Base-by-base conservation (phyloP, 805 yeast species). In the Hermanozyma aechmeae region DNA sequence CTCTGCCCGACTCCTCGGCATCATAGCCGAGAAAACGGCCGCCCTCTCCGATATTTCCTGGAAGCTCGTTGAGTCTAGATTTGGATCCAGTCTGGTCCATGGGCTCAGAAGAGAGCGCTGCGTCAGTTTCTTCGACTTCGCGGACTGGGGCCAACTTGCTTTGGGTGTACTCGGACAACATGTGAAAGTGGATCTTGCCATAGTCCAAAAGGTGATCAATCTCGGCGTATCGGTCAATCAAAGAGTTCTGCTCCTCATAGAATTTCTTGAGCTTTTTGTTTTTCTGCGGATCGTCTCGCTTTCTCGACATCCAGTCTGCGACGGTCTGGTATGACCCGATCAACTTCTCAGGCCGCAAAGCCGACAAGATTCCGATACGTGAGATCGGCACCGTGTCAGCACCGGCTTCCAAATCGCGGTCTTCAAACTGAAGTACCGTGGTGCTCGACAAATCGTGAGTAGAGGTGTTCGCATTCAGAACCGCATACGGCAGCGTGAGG, bases 171-270 rank as follows among this genome's bases (percentile, higher is more conserved):
- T 69, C 73, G 26, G 70, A 61, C 29, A 82, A 62, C 76, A 81
- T 76, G 25, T 68, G 60, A 34, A 67, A 64, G 39, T 76, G 81
- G 33, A 81, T 65, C 26, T 52, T 49, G 1, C 86, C 86, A 4
- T 83, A 71, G 44, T 79, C 92, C 26, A 81, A 58, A 29, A 80
- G 56, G 28, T 61, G 57, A 46, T 81, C 93, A 15, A 81, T 72
- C 33, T 71, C 79, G 21, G 50, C 49, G 42, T 70, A 78, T 30
- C 71, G 58, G 15, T 65, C 69, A 29, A 80, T 71, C 29, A 75
- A 46, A 24, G 61, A 71, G 47, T 81, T 81, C 51, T 80, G 89
- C 3, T 54, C 46, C 24, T 51, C 50, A 51, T 82, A 81, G 48
- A 56, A 79, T 13, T 48, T 32, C 16, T 61, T 52, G 4, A 71